These are phyloP conservation scores for Aureobasidium sp. DNA, from an alignment of 2,329 filamentous ascomycete species.

Conservation along the genomic window DNA sequence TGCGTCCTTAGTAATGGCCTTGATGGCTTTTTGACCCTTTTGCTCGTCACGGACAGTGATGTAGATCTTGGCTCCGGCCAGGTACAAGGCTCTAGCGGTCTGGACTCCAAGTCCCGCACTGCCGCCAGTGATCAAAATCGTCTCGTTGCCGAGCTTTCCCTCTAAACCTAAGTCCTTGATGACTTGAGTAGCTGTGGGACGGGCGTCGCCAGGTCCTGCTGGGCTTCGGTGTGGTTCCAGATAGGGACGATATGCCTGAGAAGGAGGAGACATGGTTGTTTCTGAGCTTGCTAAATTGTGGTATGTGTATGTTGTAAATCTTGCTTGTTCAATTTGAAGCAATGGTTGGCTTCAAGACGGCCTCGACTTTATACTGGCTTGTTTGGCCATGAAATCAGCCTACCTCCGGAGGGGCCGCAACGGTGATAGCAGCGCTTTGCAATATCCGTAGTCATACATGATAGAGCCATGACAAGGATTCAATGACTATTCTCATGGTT, in stretches of 20 bases:
- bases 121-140: conserved; percentile 37
- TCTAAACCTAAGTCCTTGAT: conserved; percentile 21
- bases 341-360: background rate
- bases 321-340: background rate
- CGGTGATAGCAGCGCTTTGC: background rate
- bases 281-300: background rate
- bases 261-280: background rate
- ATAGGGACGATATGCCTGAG: background rate
- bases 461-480: background rate
- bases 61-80: conserved; percentile 38
- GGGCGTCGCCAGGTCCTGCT: background rate
- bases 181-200: conserved; percentile 20
- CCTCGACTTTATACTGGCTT: background rate
- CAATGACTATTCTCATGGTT: background rate
- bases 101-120: conserved; percentile 37
- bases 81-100: conserved; percentile 36
- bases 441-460: background rate
- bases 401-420: background rate
- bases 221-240: background rate
- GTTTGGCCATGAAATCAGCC: background rate
- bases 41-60: conserved; percentile 25
- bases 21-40: background rate
- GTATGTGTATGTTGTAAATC: too few relatives aligned
- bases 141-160: conserved; percentile 28
- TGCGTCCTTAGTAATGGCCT: background rate